Conservation (phyloP, 2,329 filamentous ascomycete species). For the Botrytis paeoniae region DNA sequence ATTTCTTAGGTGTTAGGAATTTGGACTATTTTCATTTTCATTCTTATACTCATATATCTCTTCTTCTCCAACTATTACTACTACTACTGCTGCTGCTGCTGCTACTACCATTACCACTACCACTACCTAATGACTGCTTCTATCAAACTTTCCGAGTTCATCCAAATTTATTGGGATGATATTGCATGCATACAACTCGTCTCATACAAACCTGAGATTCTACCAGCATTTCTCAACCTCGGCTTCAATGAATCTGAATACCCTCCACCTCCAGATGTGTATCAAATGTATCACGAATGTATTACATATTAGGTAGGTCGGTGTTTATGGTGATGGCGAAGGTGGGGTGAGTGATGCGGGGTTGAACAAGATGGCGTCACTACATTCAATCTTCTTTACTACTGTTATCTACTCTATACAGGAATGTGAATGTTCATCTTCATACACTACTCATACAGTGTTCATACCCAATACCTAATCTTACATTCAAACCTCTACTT, state of each 20-base stretch:
- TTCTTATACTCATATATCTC: not conserved
- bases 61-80: not conserved
- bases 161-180: not conserved
- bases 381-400: not conserved
- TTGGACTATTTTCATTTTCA: not conserved
- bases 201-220: not conserved
- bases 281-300: not conserved
- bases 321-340: not conserved
- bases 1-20: not conserved
- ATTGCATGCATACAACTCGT: not conserved
- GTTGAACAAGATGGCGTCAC: conserved; percentile 1
- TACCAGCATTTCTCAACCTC: not conserved
- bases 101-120: not conserved
- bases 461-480: not conserved
- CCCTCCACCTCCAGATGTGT: not conserved
- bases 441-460: not conserved
- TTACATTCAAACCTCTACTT: not conserved
- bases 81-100: too few species aligned
- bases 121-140: too few species aligned
- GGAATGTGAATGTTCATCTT: not conserved
- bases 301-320: not conserved
- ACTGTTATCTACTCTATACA: not conserved
- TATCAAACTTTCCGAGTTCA: not conserved
- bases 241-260: not conserved
- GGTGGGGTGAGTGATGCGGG: conserved; percentile 1